Evolutionary conservation across 768 basidiomycete species (phyloP).

Genomic region (Dentipellis fragilis): DNA sequence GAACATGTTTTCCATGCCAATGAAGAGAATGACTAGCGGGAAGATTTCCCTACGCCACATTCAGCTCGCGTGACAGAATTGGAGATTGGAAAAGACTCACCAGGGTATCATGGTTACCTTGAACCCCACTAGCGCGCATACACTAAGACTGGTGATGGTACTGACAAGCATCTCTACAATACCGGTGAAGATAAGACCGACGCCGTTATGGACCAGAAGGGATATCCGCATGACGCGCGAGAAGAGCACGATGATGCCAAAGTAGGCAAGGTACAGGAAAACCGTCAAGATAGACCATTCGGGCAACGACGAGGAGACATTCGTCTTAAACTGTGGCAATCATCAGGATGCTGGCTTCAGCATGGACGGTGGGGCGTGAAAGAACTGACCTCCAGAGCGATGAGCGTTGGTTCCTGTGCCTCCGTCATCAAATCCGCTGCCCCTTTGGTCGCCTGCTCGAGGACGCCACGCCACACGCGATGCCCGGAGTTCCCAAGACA

Average conservation of each 20-base stretch:
- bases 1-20: slow-evolving; percentile 97
- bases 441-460: slow-evolving; percentile 32
- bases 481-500: slow-evolving; percentile 59
- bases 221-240: slow-evolving; percentile 66
- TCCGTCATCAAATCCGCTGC: slow-evolving; percentile 28
- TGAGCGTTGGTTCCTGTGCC: slow-evolving; percentile 31
- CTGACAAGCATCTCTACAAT: slow-evolving; percentile 86
- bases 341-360: background rate
- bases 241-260: slow-evolving; percentile 66
- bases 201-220: slow-evolving; percentile 79
- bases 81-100: slow-evolving; percentile 31
- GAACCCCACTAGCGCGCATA: slow-evolving; percentile 84
- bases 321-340: slow-evolving; percentile 40
- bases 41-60: slow-evolving; percentile 57
- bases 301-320: slow-evolving; percentile 29
- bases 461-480: slow-evolving; percentile 47
- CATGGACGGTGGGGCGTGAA: background rate
- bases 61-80: slow-evolving; percentile 1
- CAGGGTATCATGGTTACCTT: slow-evolving; percentile 85
- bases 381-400: slow-evolving; percentile 34
- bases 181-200: slow-evolving; percentile 89
- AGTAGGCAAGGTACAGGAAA: slow-evolving; percentile 69
- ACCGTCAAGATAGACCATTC: slow-evolving; percentile 54
- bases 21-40: slow-evolving; percentile 89
- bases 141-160: slow-evolving; percentile 88